Conservation (phyloP, 2,329 filamentous ascomycete genomes). For the Rhinocladiella similis region DNA sequence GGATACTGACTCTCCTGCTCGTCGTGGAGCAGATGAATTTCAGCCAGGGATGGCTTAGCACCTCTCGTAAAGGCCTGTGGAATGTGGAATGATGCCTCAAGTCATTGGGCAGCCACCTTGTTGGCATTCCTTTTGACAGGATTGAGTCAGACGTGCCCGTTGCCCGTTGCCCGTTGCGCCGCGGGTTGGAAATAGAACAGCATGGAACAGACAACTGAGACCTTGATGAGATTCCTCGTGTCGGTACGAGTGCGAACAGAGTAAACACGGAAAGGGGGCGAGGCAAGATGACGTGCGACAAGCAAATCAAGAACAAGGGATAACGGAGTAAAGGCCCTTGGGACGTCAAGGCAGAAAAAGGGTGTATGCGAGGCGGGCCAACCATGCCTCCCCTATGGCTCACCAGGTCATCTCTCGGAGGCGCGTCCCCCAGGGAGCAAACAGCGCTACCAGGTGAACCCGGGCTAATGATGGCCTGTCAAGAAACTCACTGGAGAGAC, state of each 20-base stretch:
- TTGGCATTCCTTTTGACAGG: neutral
- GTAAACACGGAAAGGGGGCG: neutral
- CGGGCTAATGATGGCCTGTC: neutral
- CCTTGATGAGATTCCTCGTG: neutral
- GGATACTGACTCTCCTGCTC: neutral
- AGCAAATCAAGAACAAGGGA: slow-evolving; percentile 1
- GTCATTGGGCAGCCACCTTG: slow-evolving; percentile 9
- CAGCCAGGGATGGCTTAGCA: neutral
- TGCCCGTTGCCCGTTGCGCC: neutral
- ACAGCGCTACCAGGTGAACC: neutral
- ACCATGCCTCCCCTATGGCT: neutral
- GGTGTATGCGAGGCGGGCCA: neutral
- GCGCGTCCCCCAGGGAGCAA: neutral
- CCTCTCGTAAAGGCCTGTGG: neutral
- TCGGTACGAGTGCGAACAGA: too few species aligned
- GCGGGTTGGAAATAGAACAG: slow-evolving; percentile 9
- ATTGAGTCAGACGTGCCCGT: neutral
- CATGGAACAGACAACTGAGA: neutral
- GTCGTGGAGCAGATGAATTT: neutral
- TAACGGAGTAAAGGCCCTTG: neutral
- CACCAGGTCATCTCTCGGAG: neutral
- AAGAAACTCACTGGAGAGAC: neutral
- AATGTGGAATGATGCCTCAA: slow-evolving; percentile 8
- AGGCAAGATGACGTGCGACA: slow-evolving; percentile 1
- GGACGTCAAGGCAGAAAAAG: neutral